phyloP scores from a whole-genome alignment of 73 alveolate genomes.

The Blepharisma japonicum region DNA sequence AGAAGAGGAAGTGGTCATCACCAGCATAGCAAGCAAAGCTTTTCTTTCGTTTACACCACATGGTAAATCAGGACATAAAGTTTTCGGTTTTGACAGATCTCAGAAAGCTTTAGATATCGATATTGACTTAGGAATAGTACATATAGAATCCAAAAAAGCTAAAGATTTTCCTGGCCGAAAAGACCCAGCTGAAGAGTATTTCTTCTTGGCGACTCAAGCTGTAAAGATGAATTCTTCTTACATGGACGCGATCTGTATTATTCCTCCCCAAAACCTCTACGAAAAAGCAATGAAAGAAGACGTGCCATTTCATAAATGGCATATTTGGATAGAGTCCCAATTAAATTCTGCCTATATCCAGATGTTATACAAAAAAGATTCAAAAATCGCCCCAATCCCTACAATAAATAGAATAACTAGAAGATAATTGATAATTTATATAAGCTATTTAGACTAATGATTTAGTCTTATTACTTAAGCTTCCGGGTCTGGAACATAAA shows the following conservation, averaged over 20 bases:
- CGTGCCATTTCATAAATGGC: slow-evolving; percentile 21
- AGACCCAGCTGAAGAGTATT: slow-evolving; percentile 19
- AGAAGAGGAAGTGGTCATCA: too few species aligned
- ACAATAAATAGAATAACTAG: too few species aligned
- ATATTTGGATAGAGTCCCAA: slow-evolving; percentile 23
- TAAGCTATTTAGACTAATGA: too few species aligned
- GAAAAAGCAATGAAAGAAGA: slow-evolving; percentile 22
- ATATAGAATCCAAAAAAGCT: background rate
- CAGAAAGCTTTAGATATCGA: too few species aligned
- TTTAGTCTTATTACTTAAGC: too few species aligned
- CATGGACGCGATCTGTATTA: slow-evolving; percentile 20
- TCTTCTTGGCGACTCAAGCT: slow-evolving; percentile 11
- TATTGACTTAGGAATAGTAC: too few species aligned
- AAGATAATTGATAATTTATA: too few species aligned
- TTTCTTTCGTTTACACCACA: too few species aligned
- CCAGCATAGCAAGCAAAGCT: too few species aligned
- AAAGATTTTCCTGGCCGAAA: background rate
- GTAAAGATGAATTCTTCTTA: slow-evolving; percentile 16
- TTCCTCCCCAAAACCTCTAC: slow-evolving; percentile 16
- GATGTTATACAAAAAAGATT: background rate
- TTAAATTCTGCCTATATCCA: slow-evolving; percentile 21
- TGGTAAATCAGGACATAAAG: too few species aligned
- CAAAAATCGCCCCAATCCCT: background rate
- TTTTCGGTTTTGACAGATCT: too few species aligned
- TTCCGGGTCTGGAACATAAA: too few species aligned